Conservation (phyloP, 108 stramenopile species). For the Skeletonema grethae region DNA sequence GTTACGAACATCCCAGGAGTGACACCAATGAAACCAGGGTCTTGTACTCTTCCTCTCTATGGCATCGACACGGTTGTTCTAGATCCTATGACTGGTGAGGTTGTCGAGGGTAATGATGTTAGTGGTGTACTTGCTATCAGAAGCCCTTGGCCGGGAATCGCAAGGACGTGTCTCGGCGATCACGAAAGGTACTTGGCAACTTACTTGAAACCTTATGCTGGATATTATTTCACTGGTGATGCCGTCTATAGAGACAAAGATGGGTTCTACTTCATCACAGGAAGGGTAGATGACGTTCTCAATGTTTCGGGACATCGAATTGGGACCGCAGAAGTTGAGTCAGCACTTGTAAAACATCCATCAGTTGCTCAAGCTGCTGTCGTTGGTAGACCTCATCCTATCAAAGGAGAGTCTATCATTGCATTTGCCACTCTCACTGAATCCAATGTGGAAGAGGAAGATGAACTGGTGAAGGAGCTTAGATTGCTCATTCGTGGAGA, state of each 20-base stretch:
- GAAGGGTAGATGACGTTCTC: slow-evolving; percentile 89
- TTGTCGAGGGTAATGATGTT: slow-evolving; percentile 69
- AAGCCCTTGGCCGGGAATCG: slow-evolving; percentile 77
- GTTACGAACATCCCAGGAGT: slow-evolving; percentile 76
- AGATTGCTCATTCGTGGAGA: slow-evolving; percentile 64
- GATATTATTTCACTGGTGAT: slow-evolving; percentile 90
- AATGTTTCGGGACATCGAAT: slow-evolving; percentile 89
- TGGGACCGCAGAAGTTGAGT: slow-evolving; percentile 84
- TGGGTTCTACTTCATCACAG: slow-evolving; percentile 90
- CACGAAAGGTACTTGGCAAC: slow-evolving; percentile 82
- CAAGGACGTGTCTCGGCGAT: slow-evolving; percentile 82
- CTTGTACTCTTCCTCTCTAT: slow-evolving; percentile 80
- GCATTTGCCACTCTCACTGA: slow-evolving; percentile 80
- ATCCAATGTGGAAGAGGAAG: slow-evolving; percentile 47
- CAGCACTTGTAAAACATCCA: slow-evolving; percentile 80
- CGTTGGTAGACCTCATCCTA: slow-evolving; percentile 81
- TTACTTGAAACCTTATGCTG: slow-evolving; percentile 82
- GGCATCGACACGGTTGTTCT: slow-evolving; percentile 80
- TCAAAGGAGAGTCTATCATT: slow-evolving; percentile 89
- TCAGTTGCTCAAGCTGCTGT: slow-evolving; percentile 87
- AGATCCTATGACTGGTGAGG: slow-evolving; percentile 67
- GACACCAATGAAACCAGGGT: slow-evolving; percentile 88
- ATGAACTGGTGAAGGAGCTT: slow-evolving; percentile 76
- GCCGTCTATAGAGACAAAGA: slow-evolving; percentile 79
- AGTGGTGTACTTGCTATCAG: slow-evolving; percentile 84